phyloP scores from a whole-genome alignment of 2,329 filamentous ascomycete species.

The Pseudocercospora macadamiae region DNA sequence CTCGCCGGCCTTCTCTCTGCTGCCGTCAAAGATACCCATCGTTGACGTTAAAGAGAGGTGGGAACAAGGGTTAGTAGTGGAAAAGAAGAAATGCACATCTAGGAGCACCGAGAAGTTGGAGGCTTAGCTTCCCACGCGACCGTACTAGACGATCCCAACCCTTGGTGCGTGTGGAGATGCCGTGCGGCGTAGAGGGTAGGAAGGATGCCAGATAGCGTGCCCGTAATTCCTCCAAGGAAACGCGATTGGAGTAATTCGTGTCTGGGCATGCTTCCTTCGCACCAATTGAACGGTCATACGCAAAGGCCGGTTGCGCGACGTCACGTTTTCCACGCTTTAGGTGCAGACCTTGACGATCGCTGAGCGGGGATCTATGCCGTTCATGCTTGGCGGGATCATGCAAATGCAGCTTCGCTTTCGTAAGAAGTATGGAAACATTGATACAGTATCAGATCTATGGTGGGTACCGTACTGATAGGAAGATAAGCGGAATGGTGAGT shows the following conservation, averaged over 20 bases:
- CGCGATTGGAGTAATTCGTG: not conserved
- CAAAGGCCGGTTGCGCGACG: not conserved
- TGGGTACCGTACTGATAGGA: too few relatives aligned
- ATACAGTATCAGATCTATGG: too few relatives aligned
- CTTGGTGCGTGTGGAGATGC: not conserved
- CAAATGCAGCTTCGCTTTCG: too few relatives aligned
- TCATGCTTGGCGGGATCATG: not conserved
- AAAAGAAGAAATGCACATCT: not conserved
- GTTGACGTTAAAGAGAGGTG: not conserved
- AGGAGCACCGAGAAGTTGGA: not conserved
- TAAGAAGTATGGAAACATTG: not conserved
- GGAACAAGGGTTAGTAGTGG: not conserved
- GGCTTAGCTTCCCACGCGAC: constrained; percentile 2
- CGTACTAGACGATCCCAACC: constrained; percentile 2
- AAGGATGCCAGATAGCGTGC: not conserved
- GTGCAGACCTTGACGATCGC: not conserved
- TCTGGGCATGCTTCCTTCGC: not conserved
- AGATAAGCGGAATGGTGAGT: not conserved
- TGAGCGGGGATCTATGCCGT: not conserved
- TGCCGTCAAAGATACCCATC: constrained; percentile 22
- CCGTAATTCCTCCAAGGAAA: not conserved
- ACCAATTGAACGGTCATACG: not conserved
- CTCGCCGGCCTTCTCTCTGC: constrained; percentile 21
- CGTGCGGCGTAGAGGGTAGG: not conserved
- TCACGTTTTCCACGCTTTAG: not conserved